phyloP scores from a whole-genome alignment of 306 rosid species.

The Rubus parviflorus region DNA sequence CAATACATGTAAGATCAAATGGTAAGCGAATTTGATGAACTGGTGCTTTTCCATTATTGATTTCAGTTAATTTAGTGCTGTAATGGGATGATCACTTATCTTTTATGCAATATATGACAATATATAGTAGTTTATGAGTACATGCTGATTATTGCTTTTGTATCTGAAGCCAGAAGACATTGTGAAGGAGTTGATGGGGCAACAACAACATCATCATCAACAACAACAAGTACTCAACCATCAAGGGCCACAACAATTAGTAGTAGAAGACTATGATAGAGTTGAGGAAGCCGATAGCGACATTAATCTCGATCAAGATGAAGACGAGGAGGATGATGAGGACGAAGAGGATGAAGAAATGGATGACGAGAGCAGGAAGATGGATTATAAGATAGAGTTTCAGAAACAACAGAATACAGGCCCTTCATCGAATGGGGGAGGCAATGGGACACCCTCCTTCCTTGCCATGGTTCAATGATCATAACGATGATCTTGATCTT shows the following conservation, averaged over 20 bases:
- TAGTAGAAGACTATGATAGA: slow-evolving; percentile 29
- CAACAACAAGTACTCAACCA: background rate
- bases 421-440: slow-evolving; percentile 30
- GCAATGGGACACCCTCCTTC: slow-evolving; percentile 38
- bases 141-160: slow-evolving; percentile 33
- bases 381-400: slow-evolving; percentile 37
- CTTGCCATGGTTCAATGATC: slow-evolving; percentile 44
- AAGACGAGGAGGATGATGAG: slow-evolving; percentile 29
- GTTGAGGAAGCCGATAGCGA: slow-evolving; percentile 33
- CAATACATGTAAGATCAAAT: background rate
- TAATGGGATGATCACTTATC: background rate
- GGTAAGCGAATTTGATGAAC: background rate
- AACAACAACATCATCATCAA: background rate
- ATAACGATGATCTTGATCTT: slow-evolving; percentile 3
- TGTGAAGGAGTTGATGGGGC: slow-evolving; percentile 50
- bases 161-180: slow-evolving; percentile 61
- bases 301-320: slow-evolving; percentile 22
- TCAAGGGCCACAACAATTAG: slow-evolving; percentile 11
- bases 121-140: background rate
- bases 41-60: background rate
- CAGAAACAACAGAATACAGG: slow-evolving; percentile 38
- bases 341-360: slow-evolving; percentile 25
- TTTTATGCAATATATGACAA: background rate
- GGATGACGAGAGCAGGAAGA: slow-evolving; percentile 20
- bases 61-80: background rate